Evolutionary conservation across 2,329 filamentous ascomycete species (phyloP).

Genomic region (Cryoendolithus antarcticus): DNA sequence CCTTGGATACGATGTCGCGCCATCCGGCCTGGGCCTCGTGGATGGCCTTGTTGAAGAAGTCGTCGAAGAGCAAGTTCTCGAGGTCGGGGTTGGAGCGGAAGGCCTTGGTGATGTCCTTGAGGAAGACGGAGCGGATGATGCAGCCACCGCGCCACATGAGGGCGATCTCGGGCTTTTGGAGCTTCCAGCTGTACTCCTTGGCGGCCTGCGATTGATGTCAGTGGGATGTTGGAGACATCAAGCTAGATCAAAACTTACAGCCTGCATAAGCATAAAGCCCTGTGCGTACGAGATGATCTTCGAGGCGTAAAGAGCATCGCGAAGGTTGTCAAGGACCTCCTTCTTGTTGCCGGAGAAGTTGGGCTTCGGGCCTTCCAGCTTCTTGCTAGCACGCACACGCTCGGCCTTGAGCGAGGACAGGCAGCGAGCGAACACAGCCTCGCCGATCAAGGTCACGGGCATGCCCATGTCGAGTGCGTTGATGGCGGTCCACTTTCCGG

Average conservation of each 20-base stretch:
- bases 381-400: conserved; percentile 67
- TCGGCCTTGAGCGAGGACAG: conserved; percentile 88
- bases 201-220: conserved; percentile 53
- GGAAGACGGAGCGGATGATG: conserved; percentile 99
- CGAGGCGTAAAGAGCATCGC: conserved; percentile 97
- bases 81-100: conserved; percentile 92
- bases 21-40: conserved; percentile 84
- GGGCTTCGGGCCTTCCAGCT: conserved; percentile 65
- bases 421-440: conserved; percentile 92
- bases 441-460: conserved; percentile 95
- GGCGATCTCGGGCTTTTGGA: conserved; percentile 99
- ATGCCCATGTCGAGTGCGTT: conserved; percentile 97
- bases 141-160: conserved; percentile 99
- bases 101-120: conserved; percentile 97
- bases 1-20: conserved; percentile 84
- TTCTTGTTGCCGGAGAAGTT: conserved; percentile 83
- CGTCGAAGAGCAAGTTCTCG: conserved; percentile 95
- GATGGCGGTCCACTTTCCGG: conserved; percentile 99
- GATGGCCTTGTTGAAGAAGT: conserved; percentile 99
- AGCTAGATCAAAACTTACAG: conserved; percentile 45
- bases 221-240: conserved; percentile 14
- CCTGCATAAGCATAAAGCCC: conserved; percentile 99
- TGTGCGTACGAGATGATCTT: conserved; percentile 99
- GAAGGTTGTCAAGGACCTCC: conserved; percentile 89
- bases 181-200: conserved; percentile 93